Evolutionary conservation across 257 asterid genomes (phyloP), one percentile per base, ranked within the genome.

Genomic region (Echium plantagineum): DNA sequence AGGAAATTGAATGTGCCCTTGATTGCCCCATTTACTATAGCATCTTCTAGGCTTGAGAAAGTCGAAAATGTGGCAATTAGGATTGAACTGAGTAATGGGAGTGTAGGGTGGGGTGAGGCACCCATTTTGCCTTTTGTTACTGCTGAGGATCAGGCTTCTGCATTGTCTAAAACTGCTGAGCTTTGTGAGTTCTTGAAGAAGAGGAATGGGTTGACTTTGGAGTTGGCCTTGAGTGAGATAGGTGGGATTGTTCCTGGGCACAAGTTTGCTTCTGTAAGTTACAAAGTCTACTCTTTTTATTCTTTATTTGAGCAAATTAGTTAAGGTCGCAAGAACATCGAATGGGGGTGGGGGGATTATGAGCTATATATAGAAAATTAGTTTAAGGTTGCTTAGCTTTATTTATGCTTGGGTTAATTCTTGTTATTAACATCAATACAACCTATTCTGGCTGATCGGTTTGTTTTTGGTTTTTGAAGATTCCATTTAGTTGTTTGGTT

Each of bases 21-120:
- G 31, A 72, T 78, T 6, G 76, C 90, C 19, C 89, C 97, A 54
- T 85, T 89, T 72, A 86, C 94, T 6, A 89, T 89, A 55, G 90
- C 95, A 0, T 47, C 90, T 1, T 83, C 97, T 32, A 79, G 85
- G 79, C 73, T 89, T 55, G 94, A 78, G 10, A 61, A 76, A 24
- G 94, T 89, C 63, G 94, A 89, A 76, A 89, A 86, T 51, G 91
- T 89, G 49, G 97, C 81, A 16, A 76, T 89, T 18, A 80, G 94
- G 52, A 30, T 89, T 46, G 95, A 89, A 69, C 65, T 89, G 58
- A 76, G 72, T 32, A 83, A 86, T 68, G 95, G 97, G 60, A 78
- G 91, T 62, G 95, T 85, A 17, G 96, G 96, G 0, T 88, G 95
- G 95, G 96, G 96, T 21, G 96, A 85, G 63, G 80, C 94, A 48